phyloP scores from a whole-genome alignment of 306 rosid species.

The Prunus mira region DNA sequence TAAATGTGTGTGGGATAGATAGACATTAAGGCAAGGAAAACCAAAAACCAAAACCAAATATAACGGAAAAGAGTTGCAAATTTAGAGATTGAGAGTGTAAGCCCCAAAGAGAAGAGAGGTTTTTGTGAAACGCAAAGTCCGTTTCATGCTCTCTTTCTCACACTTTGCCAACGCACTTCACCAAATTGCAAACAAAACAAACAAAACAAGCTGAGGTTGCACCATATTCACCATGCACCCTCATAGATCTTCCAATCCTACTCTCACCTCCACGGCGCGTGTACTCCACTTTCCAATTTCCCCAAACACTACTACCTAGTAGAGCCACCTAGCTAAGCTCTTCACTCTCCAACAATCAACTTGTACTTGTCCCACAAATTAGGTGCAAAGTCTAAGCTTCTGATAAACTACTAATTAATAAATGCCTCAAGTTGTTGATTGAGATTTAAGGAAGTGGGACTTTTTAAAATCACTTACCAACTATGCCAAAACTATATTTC shows the following conservation, averaged over 20 bases:
- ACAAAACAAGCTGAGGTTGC: neutral
- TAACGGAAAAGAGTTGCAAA: slow-evolving; percentile 64
- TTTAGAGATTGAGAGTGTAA: slow-evolving; percentile 40
- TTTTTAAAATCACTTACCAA: slow-evolving; percentile 11
- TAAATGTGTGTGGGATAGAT: slow-evolving; percentile 20
- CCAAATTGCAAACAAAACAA: slow-evolving; percentile 1
- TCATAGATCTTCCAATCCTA: neutral
- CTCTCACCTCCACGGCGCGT: slow-evolving; percentile 1
- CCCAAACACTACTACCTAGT: neutral
- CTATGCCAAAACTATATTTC: neutral
- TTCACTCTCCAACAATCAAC: slow-evolving; percentile 9
- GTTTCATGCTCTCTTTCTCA: slow-evolving; percentile 91
- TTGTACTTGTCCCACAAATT: slow-evolving; percentile 9
- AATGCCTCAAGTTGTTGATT: slow-evolving; percentile 18
- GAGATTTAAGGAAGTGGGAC: slow-evolving; percentile 16
- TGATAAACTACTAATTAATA: neutral
- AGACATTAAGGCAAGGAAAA: slow-evolving; percentile 3
- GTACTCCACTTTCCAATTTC: neutral
- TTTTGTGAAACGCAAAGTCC: slow-evolving; percentile 41
- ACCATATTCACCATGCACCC: neutral
- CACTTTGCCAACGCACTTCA: slow-evolving; percentile 77
- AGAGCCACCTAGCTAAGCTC: neutral
- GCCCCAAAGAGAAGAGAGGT: slow-evolving; percentile 24
- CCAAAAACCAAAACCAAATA: slow-evolving; percentile 15
- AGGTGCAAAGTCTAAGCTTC: slow-evolving; percentile 15